These are phyloP conservation scores for Clohesyomyces aquaticus DNA, from an alignment of 495 filamentous ascomycete genomes.

Conservation along the genomic window DNA sequence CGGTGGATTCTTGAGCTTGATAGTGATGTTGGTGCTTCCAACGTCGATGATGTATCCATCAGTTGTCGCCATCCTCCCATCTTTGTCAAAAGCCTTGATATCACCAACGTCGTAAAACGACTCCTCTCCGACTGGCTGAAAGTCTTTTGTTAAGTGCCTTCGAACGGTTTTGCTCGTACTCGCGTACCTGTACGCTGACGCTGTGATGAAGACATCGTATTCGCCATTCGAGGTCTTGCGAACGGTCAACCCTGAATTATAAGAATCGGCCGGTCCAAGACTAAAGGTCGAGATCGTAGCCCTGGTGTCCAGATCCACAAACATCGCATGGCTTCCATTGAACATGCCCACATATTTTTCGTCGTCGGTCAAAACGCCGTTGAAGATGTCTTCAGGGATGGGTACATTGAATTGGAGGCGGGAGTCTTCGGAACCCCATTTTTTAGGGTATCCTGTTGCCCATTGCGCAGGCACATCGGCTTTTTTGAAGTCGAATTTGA, in stretches of 20 bases:
- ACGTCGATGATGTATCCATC: conserved; percentile 5
- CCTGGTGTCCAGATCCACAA: conserved; percentile 9
- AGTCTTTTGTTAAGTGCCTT: not conserved
- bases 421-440: conserved; percentile 12
- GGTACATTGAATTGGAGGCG: conserved; percentile 3
- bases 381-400: conserved; percentile 4
- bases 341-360: conserved; percentile 12
- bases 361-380: conserved; percentile 8
- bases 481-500: conserved; percentile 15
- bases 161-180: no score
- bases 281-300: not conserved
- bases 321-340: conserved; percentile 14
- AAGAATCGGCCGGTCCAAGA: not conserved
- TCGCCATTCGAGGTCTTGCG: not conserved
- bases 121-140: not conserved
- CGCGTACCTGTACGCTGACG: not conserved
- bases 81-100: conserved; percentile 1
- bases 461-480: conserved; percentile 6
- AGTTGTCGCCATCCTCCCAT: conserved; percentile 7
- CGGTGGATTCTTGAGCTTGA: conserved; percentile 7
- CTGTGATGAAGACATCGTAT: conserved; percentile 5
- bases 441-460: conserved; percentile 10
- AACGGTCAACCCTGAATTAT: not conserved
- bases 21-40: not conserved
- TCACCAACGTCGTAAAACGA: not conserved